phyloP scores from a whole-genome alignment of 192 early-diverging fungal genomes.

The Podila minutissima region DNA sequence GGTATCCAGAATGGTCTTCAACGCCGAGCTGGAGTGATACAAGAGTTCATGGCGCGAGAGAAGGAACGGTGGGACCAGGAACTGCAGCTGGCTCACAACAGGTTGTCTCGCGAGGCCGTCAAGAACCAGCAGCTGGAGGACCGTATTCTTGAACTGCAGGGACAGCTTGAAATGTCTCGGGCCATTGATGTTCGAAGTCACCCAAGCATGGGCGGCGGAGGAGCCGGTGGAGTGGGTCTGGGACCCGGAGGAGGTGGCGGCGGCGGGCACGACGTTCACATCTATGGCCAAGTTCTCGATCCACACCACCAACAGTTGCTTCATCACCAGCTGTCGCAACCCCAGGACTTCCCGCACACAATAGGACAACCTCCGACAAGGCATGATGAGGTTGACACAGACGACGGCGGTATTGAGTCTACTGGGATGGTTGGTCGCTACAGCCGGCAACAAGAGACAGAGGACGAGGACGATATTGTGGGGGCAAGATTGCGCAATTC shows the following conservation, averaged over 20 bases:
- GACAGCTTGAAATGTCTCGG: slow-evolving; percentile 31
- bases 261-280: background rate
- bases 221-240: background rate
- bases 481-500: background rate
- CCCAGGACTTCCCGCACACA: slow-evolving; percentile 11
- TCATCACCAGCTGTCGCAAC: slow-evolving; percentile 7
- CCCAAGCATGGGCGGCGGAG: background rate
- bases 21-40: slow-evolving; percentile 23
- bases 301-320: too few species aligned
- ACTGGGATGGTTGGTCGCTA: slow-evolving; percentile 45
- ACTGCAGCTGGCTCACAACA: slow-evolving; percentile 33
- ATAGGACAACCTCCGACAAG: background rate
- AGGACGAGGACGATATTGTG: slow-evolving; percentile 21
- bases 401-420: slow-evolving; percentile 31
- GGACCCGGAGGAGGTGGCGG: slow-evolving; percentile 2
- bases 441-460: slow-evolving; percentile 13
- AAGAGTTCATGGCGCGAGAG: slow-evolving; percentile 34
- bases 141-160: slow-evolving; percentile 39
- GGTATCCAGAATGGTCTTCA: slow-evolving; percentile 33
- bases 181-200: slow-evolving; percentile 25
- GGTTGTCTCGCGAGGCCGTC: slow-evolving; percentile 27
- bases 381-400: slow-evolving; percentile 14
- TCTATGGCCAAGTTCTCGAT: background rate
- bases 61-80: slow-evolving; percentile 51
- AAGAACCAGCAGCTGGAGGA: slow-evolving; percentile 45